Percentiles rank a stretch among this genome's conserved stretches.
phyloP scores from a whole-genome alignment of 78 protist species.

The Dictyostelium firmibasis region DNA sequence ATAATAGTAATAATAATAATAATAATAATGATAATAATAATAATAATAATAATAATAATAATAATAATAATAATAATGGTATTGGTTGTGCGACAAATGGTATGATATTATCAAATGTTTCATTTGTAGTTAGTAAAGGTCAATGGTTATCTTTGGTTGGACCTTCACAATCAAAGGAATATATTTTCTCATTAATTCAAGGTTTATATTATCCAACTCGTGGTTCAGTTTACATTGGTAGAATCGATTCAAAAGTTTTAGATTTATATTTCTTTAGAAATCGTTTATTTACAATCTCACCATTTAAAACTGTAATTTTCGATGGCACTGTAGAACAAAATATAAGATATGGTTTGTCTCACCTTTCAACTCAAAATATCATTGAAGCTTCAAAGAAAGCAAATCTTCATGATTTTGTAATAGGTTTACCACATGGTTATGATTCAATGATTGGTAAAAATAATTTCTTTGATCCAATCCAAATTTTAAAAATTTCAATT shows the following conservation, averaged over 20 bases:
- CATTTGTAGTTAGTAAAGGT: constrained; percentile 10
- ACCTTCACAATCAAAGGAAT: constrained; percentile 46
- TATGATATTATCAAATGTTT: background rate
- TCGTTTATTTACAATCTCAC: constrained; percentile 7
- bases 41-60: too few species aligned
- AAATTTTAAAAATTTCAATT: constrained; percentile 56
- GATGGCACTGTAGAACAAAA: constrained; percentile 73
- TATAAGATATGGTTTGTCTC: constrained; percentile 62
- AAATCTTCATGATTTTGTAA: constrained; percentile 92
- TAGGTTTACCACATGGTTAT: constrained; percentile 86
- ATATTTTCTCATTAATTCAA: constrained; percentile 36
- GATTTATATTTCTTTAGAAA: constrained; percentile 22
- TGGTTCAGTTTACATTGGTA: constrained; percentile 34
- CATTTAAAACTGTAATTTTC: constrained; percentile 26
- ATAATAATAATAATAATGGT: too few species aligned
- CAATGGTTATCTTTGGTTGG: constrained; percentile 39
- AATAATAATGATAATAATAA: background rate
- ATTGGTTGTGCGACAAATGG: background rate
- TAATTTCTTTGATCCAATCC: background rate
- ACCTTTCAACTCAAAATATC: constrained; percentile 61
- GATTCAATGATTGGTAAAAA: constrained; percentile 86
- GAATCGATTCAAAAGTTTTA: constrained; percentile 41
- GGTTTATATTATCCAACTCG: constrained; percentile 65
- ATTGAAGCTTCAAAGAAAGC: constrained; percentile 89
- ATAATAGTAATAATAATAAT: too few species aligned